Conservation (phyloP, 768 basidiomycete species). For the Kwoniella bestiolae region DNA sequence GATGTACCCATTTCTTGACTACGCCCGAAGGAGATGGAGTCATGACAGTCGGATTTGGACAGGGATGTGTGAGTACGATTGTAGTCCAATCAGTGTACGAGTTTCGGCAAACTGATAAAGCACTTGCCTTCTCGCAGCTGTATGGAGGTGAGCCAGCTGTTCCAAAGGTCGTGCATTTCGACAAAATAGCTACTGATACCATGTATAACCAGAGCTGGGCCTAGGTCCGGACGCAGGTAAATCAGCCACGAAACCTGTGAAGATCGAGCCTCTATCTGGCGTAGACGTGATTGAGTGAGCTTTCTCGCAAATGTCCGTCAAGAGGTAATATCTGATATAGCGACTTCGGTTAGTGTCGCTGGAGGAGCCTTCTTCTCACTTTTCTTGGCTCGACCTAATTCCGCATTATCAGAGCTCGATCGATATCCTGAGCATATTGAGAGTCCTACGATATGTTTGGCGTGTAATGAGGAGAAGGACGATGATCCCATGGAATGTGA, state of each 20-base stretch:
- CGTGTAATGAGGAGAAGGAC: slow-evolving; percentile 70
- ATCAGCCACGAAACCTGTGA: slow-evolving; percentile 63
- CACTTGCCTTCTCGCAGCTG: slow-evolving; percentile 20
- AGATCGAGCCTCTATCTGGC: slow-evolving; percentile 71
- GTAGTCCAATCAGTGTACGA: no score
- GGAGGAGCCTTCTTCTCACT: slow-evolving; percentile 85
- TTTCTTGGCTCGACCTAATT: slow-evolving; percentile 76
- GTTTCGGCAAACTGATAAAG: slow-evolving; percentile 38
- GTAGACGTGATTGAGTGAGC: slow-evolving; percentile 78
- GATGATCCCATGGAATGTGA: slow-evolving; percentile 83
- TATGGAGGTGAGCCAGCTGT: slow-evolving; percentile 34
- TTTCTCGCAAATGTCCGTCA: neutral
- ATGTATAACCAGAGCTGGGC: slow-evolving; percentile 39
- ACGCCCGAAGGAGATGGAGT: slow-evolving; percentile 75
- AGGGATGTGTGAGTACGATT: slow-evolving; percentile 41
- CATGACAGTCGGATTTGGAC: slow-evolving; percentile 72
- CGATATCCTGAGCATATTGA: slow-evolving; percentile 77
- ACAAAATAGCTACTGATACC: neutral
- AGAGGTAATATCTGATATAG: neutral
- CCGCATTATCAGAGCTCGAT: slow-evolving; percentile 65
- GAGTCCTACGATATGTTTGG: slow-evolving; percentile 68
- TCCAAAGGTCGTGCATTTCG: neutral
- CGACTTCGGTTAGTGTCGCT: slow-evolving; percentile 65
- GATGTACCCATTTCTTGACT: slow-evolving; percentile 81
- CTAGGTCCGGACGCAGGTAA: slow-evolving; percentile 60